Percentiles rank a stretch among this genome's conserved stretches.
phyloP scores from a whole-genome alignment of 2,329 filamentous ascomycete genomes.

The Phialophora macrospora region DNA sequence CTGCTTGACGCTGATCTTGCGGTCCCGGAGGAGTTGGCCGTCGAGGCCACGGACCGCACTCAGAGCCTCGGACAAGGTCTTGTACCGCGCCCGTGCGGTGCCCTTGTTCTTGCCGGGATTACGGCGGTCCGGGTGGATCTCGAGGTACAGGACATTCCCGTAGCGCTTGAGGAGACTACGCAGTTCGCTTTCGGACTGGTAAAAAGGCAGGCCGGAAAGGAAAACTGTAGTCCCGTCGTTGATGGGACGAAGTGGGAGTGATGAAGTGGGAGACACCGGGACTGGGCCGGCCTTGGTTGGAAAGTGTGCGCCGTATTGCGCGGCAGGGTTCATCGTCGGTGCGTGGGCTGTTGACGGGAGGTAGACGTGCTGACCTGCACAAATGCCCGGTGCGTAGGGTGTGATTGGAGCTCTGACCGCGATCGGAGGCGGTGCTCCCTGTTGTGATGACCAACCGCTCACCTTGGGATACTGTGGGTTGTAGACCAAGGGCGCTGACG shows the following conservation, averaged over 20 bases:
- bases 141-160: constrained; percentile 32
- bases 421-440: background rate
- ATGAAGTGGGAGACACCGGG: background rate
- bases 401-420: background rate
- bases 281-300: background rate
- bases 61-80: constrained; percentile 27
- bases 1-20: constrained; percentile 31
- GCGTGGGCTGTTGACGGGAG: background rate
- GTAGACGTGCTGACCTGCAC: constrained; percentile 1
- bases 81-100: constrained; percentile 32
- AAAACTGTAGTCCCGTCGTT: constrained; percentile 32
- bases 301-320: constrained; percentile 2
- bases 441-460: background rate
- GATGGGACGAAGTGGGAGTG: constrained; percentile 10
- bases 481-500: constrained; percentile 4
- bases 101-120: constrained; percentile 33
- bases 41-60: constrained; percentile 31
- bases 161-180: constrained; percentile 28
- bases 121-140: constrained; percentile 32
- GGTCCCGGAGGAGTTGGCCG: constrained; percentile 14
- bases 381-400: background rate
- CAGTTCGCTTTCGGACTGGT: constrained; percentile 32
- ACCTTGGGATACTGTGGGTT: constrained; percentile 16
- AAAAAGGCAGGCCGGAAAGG: constrained; percentile 33
- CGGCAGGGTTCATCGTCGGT: background rate